Evolutionary conservation across 2,329 filamentous ascomycete genomes (phyloP).

Genomic region (Aureobasidium sp.): DNA sequence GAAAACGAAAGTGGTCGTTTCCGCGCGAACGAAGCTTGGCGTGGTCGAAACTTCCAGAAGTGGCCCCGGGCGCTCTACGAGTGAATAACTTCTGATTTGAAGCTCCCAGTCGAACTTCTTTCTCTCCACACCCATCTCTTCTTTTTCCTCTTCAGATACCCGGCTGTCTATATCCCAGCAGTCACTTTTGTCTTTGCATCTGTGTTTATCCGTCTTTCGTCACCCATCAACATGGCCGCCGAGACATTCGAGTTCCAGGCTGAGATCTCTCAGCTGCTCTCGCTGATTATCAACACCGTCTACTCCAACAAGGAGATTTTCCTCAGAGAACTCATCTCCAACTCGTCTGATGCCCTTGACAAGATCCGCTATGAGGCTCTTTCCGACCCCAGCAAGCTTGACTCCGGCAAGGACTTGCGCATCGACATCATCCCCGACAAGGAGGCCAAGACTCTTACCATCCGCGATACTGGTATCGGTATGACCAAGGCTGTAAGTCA

Average conservation of each 20-base stretch:
- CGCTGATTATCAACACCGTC: conserved; percentile 99
- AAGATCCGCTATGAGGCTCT: conserved; percentile 99
- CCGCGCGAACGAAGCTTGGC: too few relatives aligned
- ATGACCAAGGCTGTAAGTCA: conserved; percentile 85
- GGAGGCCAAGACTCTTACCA: conserved; percentile 94
- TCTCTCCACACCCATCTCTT: conserved; percentile 1
- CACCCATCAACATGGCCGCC: conserved; percentile 58
- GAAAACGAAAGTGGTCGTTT: too few relatives aligned
- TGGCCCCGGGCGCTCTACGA: too few relatives aligned
- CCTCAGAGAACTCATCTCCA: conserved; percentile 96
- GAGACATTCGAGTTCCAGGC: conserved; percentile 99
- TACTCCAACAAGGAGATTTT: conserved; percentile 99
- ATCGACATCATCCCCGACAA: conserved; percentile 99
- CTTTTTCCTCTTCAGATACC: conserved; percentile 14
- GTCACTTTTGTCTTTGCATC: conserved; percentile 10
- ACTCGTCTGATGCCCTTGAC: conserved; percentile 97
- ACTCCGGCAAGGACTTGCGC: conserved; percentile 93
- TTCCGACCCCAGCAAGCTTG: conserved; percentile 94
- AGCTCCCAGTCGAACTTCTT: too few relatives aligned
- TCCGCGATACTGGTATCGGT: conserved; percentile 97
- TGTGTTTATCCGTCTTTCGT: conserved; percentile 9
- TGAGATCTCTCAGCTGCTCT: conserved; percentile 99
- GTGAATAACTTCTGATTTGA: too few relatives aligned
- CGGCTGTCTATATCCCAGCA: conserved; percentile 10
- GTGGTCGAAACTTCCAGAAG: too few relatives aligned